Conservation (phyloP, 257 asterid species). For the Przewalskia tangutica region DNA sequence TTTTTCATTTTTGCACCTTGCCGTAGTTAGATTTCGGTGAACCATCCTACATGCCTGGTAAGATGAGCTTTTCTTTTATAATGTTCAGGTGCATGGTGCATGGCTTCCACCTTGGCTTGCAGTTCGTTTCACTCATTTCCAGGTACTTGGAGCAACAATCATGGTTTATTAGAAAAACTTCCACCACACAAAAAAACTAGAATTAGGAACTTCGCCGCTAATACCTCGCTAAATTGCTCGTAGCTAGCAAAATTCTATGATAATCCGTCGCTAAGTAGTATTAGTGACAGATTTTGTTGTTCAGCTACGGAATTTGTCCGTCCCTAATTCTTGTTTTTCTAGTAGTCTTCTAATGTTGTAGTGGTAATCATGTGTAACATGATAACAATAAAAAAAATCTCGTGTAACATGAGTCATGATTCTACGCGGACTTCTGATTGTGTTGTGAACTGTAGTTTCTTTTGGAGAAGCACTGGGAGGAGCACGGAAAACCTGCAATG, state of each 20-base stretch:
- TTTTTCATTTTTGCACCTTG: neutral
- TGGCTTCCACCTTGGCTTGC: slow-evolving; percentile 97
- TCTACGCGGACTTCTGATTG: neutral
- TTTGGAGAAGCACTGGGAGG: slow-evolving; percentile 63
- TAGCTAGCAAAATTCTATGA: no score
- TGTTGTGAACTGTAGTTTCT: slow-evolving; percentile 30
- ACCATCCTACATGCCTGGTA: neutral
- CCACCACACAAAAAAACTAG: no score
- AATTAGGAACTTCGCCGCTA: no score
- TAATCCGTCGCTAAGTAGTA: no score
- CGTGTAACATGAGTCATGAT: neutral
- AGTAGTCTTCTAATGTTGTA: neutral
- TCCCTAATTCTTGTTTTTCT: no score
- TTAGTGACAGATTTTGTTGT: no score
- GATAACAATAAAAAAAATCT: neutral
- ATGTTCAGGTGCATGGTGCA: slow-evolving; percentile 55
- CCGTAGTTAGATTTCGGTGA: neutral
- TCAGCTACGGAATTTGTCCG: no score
- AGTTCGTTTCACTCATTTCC: slow-evolving; percentile 27
- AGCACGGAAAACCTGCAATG: slow-evolving; percentile 65
- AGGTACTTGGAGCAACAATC: slow-evolving; percentile 28
- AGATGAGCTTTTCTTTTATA: slow-evolving; percentile 2
- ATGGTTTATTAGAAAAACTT: neutral
- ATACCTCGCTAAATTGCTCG: no score
- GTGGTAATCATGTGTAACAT: neutral